Evolutionary conservation across 495 filamentous ascomycete species (phyloP).

Genomic region (Penicillium odoratum): DNA sequence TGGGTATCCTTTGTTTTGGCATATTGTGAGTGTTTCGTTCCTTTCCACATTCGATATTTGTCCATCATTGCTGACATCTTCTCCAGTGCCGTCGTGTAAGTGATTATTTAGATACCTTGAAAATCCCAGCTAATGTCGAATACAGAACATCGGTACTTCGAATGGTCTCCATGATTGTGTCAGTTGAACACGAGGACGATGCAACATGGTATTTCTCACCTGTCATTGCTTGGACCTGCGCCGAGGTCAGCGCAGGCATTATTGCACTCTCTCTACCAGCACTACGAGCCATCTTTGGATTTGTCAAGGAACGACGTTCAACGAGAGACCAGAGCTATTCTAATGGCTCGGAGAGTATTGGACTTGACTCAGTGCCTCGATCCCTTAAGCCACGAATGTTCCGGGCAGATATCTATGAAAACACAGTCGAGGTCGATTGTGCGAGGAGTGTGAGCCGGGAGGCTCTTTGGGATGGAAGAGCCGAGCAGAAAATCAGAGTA

Average conservation of each 20-base stretch:
- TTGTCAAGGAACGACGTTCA: conserved; percentile 3
- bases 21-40: conserved; percentile 12
- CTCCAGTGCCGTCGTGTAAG: conserved; percentile 2
- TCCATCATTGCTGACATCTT: neutral
- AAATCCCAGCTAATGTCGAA: neutral
- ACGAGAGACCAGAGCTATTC: conserved; percentile 2
- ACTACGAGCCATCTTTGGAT: conserved; percentile 14
- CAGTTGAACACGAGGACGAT: conserved; percentile 14
- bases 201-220: conserved; percentile 24
- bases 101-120: neutral
- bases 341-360: neutral
- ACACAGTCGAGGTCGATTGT: neutral
- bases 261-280: conserved; percentile 25
- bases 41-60: neutral
- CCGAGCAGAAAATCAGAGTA: neutral
- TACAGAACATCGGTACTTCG: conserved; percentile 20
- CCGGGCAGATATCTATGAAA: neutral
- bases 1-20: conserved; percentile 17
- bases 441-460: neutral
- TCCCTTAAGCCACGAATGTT: neutral
- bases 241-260: conserved; percentile 20
- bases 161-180: conserved; percentile 19
- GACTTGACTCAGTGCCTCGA: neutral
- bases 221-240: conserved; percentile 20
- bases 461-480: conserved; percentile 3